Base-by-base conservation (phyloP, 202 grass and related monocot genomes). In the Bolboschoenoplectus hybrid region DNA sequence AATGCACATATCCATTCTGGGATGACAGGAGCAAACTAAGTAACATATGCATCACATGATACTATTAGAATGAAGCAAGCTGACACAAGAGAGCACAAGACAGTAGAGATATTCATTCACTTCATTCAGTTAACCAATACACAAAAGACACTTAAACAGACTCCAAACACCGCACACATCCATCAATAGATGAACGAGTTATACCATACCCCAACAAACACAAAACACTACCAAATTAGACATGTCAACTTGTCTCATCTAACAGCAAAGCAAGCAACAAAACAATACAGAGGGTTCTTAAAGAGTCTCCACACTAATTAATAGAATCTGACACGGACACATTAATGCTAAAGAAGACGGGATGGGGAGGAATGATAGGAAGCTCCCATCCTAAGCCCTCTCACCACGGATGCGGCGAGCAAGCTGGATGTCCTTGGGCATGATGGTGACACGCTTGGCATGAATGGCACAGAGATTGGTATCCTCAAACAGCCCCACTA, bases 351-450 rank as follows among this genome's bases (percentile, higher is more conserved):
- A 77, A 55, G 50, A 52, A 17, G 12, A 53, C 73, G 55, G 20
- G n/a, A 55, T 56, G 32, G 14, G 3, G 70, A 56, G 2, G 5
- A 36, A 56, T 55, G 12, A 55, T 38, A 52, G 36, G 12, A 8
- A 56, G 6, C 20, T 56, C 50, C 47, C 50, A 56, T 34, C 32
- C 87, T 89, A 88, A 49, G 87, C 85, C 81, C 90, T 84, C 86
- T 91, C 90, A 16, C 90, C 90, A 32, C 90, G 87, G 46, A 89
- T 89, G 81, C 90, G 88, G 73, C 90, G 80, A 32, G 87, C 90
- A 49, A 91, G 57, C 87, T 91, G 90, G 58, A 91, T 91, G 85
- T 89, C 90, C 74, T 88, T 92, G 8, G 91, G 88, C 88, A 89
- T 86, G 82, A 92, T 92, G 9, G 88, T 88, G 46, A 88, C 83